Percentiles rank a stretch among this genome's conserved stretches.
These are phyloP conservation scores for Thielaviopsis ethacetica DNA, from an alignment of 2,329 filamentous ascomycete genomes.

Conservation along the genomic window DNA sequence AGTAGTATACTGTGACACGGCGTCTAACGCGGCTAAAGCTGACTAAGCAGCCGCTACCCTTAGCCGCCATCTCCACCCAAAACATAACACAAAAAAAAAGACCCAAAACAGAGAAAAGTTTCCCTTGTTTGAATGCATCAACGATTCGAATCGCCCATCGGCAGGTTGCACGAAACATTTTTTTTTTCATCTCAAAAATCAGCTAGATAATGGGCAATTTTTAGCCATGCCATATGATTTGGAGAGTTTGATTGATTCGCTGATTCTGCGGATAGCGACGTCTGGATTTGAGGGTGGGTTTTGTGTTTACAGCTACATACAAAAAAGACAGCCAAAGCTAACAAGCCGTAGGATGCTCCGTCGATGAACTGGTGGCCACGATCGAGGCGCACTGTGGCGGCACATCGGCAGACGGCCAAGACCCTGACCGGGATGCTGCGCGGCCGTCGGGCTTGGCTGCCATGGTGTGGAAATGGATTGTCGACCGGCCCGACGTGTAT, in stretches of 20 bases:
- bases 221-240: constrained; percentile 12
- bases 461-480: constrained; percentile 15
- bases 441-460: constrained; percentile 1
- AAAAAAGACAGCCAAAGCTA: neutral
- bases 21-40: too few relatives aligned
- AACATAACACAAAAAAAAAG: neutral
- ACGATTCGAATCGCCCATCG: constrained; percentile 6
- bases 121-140: neutral
- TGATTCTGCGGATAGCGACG: constrained; percentile 13
- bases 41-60: neutral
- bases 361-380: neutral
- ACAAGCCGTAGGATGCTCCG: neutral
- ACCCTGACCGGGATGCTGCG: neutral
- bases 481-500: constrained; percentile 14
- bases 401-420: neutral
- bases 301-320: neutral
- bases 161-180: neutral
- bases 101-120: neutral
- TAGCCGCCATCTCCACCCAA: neutral
- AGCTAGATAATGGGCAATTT: neutral
- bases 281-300: constrained; percentile 12
- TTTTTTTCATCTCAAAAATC: neutral
- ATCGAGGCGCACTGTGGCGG: constrained; percentile 3
- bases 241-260: constrained; percentile 12
- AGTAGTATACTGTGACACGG: too few relatives aligned